Conservation (phyloP, 129 eudicot species). For the Saposhnikovia divaricata region DNA sequence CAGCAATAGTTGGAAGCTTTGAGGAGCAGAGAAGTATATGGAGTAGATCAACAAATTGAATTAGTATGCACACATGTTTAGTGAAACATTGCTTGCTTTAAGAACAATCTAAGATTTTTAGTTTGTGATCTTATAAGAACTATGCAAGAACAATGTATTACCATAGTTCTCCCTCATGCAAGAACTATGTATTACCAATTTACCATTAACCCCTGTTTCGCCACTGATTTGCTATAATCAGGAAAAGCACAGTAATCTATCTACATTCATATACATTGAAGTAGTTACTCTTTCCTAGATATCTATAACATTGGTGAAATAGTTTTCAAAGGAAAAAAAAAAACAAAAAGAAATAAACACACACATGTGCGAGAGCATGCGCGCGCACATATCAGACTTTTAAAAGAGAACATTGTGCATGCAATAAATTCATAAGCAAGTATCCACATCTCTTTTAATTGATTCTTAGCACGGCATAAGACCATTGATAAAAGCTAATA, state of each 20-base stretch:
- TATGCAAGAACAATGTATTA: too few relatives aligned
- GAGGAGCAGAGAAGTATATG: constrained; percentile 51
- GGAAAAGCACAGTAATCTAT: background rate
- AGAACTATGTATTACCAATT: background rate
- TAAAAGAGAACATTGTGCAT: background rate
- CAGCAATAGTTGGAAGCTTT: constrained; percentile 74
- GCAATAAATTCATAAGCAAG: background rate
- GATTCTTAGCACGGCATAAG: constrained; percentile 10
- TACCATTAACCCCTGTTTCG: background rate
- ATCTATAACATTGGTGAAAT: background rate
- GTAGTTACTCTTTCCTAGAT: background rate
- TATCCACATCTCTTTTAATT: background rate
- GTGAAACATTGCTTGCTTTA: background rate
- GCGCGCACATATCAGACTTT: background rate
- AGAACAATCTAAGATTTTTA: background rate
- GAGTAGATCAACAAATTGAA: constrained; percentile 27
- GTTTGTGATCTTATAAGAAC: background rate
- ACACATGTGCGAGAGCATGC: background rate
- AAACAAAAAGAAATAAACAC: background rate
- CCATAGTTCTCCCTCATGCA: background rate
- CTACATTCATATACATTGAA: background rate
- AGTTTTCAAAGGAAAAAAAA: background rate
- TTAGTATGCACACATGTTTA: background rate
- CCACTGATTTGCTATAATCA: background rate
- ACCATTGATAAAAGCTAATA: background rate